A percentile compares a stretch with the other conserved stretches of the same genome.
Evolutionary conservation across 257 asterid species (phyloP).

Genomic region (Verbascum thapsus): DNA sequence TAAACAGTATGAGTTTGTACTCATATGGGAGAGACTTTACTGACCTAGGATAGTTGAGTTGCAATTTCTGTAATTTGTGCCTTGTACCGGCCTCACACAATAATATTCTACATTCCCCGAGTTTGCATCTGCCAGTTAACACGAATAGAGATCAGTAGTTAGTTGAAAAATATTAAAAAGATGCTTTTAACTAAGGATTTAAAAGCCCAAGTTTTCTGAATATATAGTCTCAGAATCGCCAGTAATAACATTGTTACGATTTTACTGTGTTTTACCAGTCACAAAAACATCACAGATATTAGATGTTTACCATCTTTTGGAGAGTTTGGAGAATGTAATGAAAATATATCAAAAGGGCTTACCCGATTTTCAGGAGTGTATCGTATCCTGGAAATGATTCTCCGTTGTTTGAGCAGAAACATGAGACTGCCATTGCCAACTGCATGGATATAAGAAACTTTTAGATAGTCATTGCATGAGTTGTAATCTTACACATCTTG

Average conservation of each 20-base stretch:
- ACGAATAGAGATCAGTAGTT: constrained; percentile 19
- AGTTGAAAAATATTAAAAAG: background rate
- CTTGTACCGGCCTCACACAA: constrained; percentile 73
- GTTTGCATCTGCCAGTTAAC: constrained; percentile 77
- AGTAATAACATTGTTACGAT: background rate
- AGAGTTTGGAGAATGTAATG: constrained; percentile 17
- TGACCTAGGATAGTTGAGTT: too few relatives aligned
- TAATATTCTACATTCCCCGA: constrained; percentile 86
- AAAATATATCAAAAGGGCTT: constrained; percentile 32
- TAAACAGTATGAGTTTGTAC: too few relatives aligned
- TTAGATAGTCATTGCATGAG: constrained; percentile 16
- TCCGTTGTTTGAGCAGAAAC: constrained; percentile 81
- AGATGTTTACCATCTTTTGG: constrained; percentile 3
- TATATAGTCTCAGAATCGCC: background rate
- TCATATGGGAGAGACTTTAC: too few relatives aligned
- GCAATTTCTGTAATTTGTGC: constrained; percentile 93
- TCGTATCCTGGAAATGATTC: constrained; percentile 89
- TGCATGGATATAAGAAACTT: constrained; percentile 39
- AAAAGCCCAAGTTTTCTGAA: background rate
- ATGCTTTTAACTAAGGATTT: constrained; percentile 5
- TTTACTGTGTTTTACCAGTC: background rate
- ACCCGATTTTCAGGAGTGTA: constrained; percentile 86
- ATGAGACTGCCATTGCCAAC: constrained; percentile 68
- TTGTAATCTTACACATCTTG: too few relatives aligned
- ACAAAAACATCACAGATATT: constrained; percentile 3